A percentile compares a stretch with the other conserved stretches of the same genome.
Evolutionary conservation across 352 stramenopile species (phyloP).

Genomic region (Pythium sp.): DNA sequence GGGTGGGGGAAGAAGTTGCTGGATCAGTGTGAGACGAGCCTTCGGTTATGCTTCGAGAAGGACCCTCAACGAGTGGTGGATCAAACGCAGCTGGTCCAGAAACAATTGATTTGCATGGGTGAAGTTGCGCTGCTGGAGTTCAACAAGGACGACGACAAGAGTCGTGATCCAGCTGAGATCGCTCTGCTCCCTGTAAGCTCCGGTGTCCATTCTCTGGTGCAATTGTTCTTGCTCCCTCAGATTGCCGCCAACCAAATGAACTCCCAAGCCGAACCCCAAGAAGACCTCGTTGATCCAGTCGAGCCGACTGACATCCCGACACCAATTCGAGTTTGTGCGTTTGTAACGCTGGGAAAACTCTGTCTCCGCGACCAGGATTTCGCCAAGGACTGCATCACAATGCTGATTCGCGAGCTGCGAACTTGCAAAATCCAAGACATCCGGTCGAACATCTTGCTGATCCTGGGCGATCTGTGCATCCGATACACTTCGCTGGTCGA

Average conservation of each 20-base stretch:
- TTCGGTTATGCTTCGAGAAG: slow-evolving; percentile 60
- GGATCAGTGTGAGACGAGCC: slow-evolving; percentile 56
- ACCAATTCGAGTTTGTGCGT: slow-evolving; percentile 89
- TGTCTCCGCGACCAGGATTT: slow-evolving; percentile 93
- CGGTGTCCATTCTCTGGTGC: slow-evolving; percentile 57
- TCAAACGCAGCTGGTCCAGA: slow-evolving; percentile 61
- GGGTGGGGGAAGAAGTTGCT: slow-evolving; percentile 66
- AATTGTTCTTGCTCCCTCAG: slow-evolving; percentile 74
- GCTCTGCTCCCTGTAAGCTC: slow-evolving; percentile 52
- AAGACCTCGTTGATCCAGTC: slow-evolving; percentile 23
- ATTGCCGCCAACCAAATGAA: slow-evolving; percentile 32
- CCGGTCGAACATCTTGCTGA: slow-evolving; percentile 95
- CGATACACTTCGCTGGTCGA: slow-evolving; percentile 96
- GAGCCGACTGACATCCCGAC: slow-evolving; percentile 52
- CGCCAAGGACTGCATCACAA: slow-evolving; percentile 92
- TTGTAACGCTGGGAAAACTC: slow-evolving; percentile 93
- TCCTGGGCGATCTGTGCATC: slow-evolving; percentile 96
- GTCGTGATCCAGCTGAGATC: slow-evolving; percentile 29
- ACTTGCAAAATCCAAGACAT: slow-evolving; percentile 83
- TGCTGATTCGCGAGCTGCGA: slow-evolving; percentile 94
- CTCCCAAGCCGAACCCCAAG: slow-evolving; percentile 17
- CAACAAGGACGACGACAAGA: slow-evolving; percentile 71
- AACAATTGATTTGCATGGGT: slow-evolving; percentile 77
- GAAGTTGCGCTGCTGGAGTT: slow-evolving; percentile 81
- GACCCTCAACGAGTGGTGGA: slow-evolving; percentile 48